Conservation (phyloP, 352 stramenopile genomes). For the Chrysophaeum taylorii region DNA sequence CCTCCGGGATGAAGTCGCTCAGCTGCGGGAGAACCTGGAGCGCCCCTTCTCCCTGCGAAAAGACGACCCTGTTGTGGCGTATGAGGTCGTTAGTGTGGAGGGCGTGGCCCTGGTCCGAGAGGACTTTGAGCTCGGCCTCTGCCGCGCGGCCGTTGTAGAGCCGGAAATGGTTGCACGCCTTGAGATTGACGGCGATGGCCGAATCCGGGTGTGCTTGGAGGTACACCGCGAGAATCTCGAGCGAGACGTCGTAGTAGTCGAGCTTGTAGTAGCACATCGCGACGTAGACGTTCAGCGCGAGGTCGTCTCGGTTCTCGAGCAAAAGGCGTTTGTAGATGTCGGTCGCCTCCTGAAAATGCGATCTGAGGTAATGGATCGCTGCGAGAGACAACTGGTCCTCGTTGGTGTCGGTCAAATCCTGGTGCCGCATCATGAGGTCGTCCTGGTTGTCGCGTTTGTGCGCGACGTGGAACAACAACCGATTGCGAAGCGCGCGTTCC, state of each 20-base stretch:
- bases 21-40: conserved; percentile 77
- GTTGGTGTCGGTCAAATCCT: conserved; percentile 76
- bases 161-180: conserved; percentile 91
- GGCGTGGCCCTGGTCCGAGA: conserved; percentile 50
- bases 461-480: conserved; percentile 84
- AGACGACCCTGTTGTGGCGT: conserved; percentile 88
- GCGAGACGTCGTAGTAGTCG: conserved; percentile 88
- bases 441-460: conserved; percentile 80
- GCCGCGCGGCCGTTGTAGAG: conserved; percentile 89
- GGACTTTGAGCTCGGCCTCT: conserved; percentile 79
- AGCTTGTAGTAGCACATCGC: conserved; percentile 97
- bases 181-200: conserved; percentile 84
- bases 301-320: conserved; percentile 83
- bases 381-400: conserved; percentile 88
- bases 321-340: conserved; percentile 91
- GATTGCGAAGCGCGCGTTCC: conserved; percentile 66
- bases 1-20: conserved; percentile 78
- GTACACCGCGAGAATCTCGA: conserved; percentile 91
- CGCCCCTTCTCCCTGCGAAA: conserved; percentile 80
- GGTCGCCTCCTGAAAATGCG: conserved; percentile 75
- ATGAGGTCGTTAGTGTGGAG: conserved; percentile 80
- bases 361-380: conserved; percentile 85
- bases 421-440: conserved; percentile 83
- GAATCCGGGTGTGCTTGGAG: conserved; percentile 66
- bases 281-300: conserved; percentile 93